phyloP scores from a whole-genome alignment of 2,329 filamentous ascomycete species.

The Clonostachys sp. region DNA sequence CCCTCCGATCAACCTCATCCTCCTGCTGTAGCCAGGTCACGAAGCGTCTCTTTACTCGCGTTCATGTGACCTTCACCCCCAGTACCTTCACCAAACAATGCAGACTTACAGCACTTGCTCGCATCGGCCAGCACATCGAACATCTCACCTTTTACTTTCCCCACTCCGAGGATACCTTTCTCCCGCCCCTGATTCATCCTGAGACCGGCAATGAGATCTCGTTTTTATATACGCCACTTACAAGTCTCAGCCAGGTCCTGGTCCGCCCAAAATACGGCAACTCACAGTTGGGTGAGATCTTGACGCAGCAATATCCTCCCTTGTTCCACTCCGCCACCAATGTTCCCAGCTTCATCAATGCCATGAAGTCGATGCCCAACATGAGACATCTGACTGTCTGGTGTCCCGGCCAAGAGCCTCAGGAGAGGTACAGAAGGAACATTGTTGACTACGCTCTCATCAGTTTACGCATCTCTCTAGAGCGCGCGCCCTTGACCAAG shows the following conservation, averaged over 20 bases:
- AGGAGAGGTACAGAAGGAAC: slow-evolving; percentile 68
- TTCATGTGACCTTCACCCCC: slow-evolving; percentile 66
- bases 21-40: slow-evolving; percentile 68
- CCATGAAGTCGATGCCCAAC: slow-evolving; percentile 63
- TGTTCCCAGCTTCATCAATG: slow-evolving; percentile 76
- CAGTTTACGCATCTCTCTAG: slow-evolving; percentile 77
- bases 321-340: slow-evolving; percentile 88
- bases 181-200: slow-evolving; percentile 80
- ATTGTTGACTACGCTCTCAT: slow-evolving; percentile 87
- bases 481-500: slow-evolving; percentile 62
- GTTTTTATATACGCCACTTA: slow-evolving; percentile 79
- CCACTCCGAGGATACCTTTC: slow-evolving; percentile 72
- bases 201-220: slow-evolving; percentile 70
- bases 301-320: slow-evolving; percentile 83
- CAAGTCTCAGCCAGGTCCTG: slow-evolving; percentile 55
- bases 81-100: slow-evolving; percentile 72
- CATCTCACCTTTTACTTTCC: slow-evolving; percentile 74
- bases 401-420: slow-evolving; percentile 67
- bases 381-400: slow-evolving; percentile 71
- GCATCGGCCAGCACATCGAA: slow-evolving; percentile 75
- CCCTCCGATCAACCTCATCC: slow-evolving; percentile 62
- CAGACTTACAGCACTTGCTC: slow-evolving; percentile 68
- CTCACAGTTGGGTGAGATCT: slow-evolving; percentile 71
- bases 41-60: slow-evolving; percentile 63
- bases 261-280: slow-evolving; percentile 75